Conservation (phyloP, 2,329 filamentous ascomycete genomes). For the Fusarium albosuccineum region DNA sequence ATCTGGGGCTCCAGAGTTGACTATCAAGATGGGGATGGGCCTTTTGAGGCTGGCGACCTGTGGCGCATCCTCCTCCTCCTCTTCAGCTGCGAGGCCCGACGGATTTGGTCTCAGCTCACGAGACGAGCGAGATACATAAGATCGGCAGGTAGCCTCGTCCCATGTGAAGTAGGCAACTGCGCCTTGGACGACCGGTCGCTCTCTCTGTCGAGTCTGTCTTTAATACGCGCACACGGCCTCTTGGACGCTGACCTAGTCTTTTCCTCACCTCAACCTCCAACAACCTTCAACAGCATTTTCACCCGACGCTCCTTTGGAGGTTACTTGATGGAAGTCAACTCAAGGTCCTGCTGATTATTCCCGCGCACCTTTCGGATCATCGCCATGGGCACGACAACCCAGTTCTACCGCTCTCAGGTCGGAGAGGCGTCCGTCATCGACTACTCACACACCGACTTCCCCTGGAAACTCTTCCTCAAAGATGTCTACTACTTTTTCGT, state of each 20-base stretch:
- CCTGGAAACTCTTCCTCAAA: constrained; percentile 63
- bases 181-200: too few species aligned
- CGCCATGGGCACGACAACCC: constrained; percentile 54
- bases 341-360: not conserved
- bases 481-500: constrained; percentile 69
- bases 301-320: not conserved
- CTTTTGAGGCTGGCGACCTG: not conserved
- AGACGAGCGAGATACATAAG: too few species aligned
- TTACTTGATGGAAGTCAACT: constrained; percentile 7
- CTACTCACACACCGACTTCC: constrained; percentile 71
- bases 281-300: not conserved
- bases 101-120: too few species aligned
- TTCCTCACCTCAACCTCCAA: not conserved
- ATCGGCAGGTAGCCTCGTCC: too few species aligned
- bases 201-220: too few species aligned
- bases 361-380: not conserved
- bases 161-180: too few species aligned
- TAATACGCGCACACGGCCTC: too few species aligned
- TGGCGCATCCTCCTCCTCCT: too few species aligned
- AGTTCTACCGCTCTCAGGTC: constrained; percentile 71
- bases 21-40: not conserved
- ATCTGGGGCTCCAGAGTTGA: constrained; percentile 13
- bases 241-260: not conserved
- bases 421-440: constrained; percentile 69
- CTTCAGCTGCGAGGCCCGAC: too few species aligned